Base-by-base conservation (phyloP, 2,329 filamentous ascomycete species). In the Ophiostoma sp. region DNA sequence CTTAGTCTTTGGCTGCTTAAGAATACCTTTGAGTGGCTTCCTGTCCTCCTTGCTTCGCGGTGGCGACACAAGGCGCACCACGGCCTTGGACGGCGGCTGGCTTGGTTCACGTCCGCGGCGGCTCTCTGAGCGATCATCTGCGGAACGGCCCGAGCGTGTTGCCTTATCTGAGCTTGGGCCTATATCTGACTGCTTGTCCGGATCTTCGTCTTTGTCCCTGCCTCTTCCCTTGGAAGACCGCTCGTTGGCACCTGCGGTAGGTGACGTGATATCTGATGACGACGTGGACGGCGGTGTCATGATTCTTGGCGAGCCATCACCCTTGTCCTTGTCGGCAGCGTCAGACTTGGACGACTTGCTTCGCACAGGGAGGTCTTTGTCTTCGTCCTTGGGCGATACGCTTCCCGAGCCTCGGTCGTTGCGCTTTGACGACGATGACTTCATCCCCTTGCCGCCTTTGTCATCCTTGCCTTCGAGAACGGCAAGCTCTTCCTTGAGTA, bases 1-100 rank as follows among this genome's bases (percentile, higher is more conserved):
- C 74, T 89, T 90, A 40, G 84, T 83, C 16, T 87, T 92, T 0
- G 94, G 93, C 67, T 86, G 85, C 77, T 96, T 95, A 60, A 98
- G 82, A 68, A 98, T 98, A 16, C 93, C 89, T 77, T 90, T 95
- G 69, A 92, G 85, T 87, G 85, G 72, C 91, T 90, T 69, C 67
- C 71, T 72, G 5, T 73, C 71, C 12, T 71, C 69, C 66, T 69
- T 55, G 84, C 83, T 81, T 67, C 83, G 78, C 68, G 89, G 89
- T 1, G 91, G 91, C 5, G 90, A 89, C 18, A 95, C 90, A 4
- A 95, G 80, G n/a, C 86, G 84, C n/a, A 86, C 80, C 71, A 83
- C 44, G 3, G 63, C 66, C 49, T 68, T 69, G 52, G 63, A 64
- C 2, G 68, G 63, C 42, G 69, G 55, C 66, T 67, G 65, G 49